Evolutionary conservation across 2,329 filamentous ascomycete genomes (phyloP).

Genomic region (Dactylonectria macrodidyma): DNA sequence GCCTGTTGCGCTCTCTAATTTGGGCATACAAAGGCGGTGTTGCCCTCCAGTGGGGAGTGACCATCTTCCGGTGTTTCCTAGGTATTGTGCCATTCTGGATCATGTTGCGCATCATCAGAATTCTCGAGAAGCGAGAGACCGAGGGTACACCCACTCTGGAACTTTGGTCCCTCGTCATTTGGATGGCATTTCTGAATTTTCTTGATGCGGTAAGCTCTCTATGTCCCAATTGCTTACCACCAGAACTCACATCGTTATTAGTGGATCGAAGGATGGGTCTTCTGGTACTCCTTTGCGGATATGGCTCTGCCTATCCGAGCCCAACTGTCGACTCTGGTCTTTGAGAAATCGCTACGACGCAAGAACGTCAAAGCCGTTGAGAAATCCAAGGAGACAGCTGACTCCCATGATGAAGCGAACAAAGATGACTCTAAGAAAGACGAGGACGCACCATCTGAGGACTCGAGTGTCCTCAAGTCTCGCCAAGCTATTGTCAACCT

Average conservation of each 20-base stretch:
- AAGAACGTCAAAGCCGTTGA: conserved; percentile 81
- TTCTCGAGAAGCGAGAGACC: conserved; percentile 70
- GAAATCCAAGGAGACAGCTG: conserved; percentile 59
- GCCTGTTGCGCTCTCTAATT: conserved; percentile 74
- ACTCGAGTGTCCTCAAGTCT: conserved; percentile 57
- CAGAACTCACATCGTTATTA: conserved; percentile 38
- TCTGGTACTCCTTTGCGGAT: conserved; percentile 76
- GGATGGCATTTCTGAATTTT: conserved; percentile 73
- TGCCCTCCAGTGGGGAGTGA: conserved; percentile 71
- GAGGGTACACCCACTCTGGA: conserved; percentile 64
- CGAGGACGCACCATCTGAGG: conserved; percentile 62
- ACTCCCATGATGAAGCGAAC: conserved; percentile 50
- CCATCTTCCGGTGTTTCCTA: conserved; percentile 68
- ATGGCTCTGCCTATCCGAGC: conserved; percentile 77
- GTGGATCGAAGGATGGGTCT: conserved; percentile 76
- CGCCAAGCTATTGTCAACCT: conserved; percentile 83
- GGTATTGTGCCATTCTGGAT: conserved; percentile 80
- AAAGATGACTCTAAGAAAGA: conserved; percentile 61
- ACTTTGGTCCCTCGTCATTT: conserved; percentile 78
- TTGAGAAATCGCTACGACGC: conserved; percentile 81
- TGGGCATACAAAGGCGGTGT: conserved; percentile 71
- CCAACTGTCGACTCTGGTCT: conserved; percentile 80
- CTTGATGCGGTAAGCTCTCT: conserved; percentile 59
- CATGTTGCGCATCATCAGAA: conserved; percentile 75
- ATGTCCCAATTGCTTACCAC: background rate